Percentiles rank a stretch among this genome's conserved stretches.
Evolutionary conservation across 176 grass and related monocot species (phyloP).

Genomic region (Bonia amplexicaulis): DNA sequence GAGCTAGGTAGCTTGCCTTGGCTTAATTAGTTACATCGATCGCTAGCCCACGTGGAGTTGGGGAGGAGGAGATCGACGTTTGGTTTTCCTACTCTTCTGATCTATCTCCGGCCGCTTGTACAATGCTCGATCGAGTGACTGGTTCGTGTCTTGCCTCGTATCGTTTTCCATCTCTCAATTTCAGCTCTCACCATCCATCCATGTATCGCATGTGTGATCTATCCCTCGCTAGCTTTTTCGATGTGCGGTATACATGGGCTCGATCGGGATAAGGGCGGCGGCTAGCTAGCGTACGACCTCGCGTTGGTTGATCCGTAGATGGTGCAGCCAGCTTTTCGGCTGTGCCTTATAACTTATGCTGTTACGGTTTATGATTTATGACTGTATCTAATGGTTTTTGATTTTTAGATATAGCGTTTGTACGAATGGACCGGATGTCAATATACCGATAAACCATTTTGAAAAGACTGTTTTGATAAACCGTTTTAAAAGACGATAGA

Average conservation of each 20-base stretch:
- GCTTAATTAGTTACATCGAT: neutral
- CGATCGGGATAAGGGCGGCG: slow-evolving; percentile 24
- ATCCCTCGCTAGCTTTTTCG: neutral
- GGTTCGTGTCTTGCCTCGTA: neutral
- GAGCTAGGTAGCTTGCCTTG: neutral
- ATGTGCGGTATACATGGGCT: slow-evolving; percentile 18
- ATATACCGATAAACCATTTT: too few species aligned
- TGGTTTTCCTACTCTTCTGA: neutral
- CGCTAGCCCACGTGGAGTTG: neutral
- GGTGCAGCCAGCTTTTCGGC: neutral
- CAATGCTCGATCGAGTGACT: neutral
- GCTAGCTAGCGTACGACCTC: neutral
- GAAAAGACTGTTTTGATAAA: too few species aligned
- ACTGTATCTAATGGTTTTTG: too few species aligned
- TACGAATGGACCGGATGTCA: too few species aligned
- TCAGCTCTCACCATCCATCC: neutral
- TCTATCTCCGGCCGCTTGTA: neutral
- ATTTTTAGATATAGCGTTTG: too few species aligned
- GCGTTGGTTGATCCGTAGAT: neutral
- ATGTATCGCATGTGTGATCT: neutral
- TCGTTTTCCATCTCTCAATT: neutral
- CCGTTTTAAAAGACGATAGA: too few species aligned
- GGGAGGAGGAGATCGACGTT: neutral
- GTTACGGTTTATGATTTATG: too few species aligned
- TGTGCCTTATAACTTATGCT: too few species aligned